Conservation (phyloP, 495 filamentous ascomycete genomes). For the Tuber umbilicatum region DNA sequence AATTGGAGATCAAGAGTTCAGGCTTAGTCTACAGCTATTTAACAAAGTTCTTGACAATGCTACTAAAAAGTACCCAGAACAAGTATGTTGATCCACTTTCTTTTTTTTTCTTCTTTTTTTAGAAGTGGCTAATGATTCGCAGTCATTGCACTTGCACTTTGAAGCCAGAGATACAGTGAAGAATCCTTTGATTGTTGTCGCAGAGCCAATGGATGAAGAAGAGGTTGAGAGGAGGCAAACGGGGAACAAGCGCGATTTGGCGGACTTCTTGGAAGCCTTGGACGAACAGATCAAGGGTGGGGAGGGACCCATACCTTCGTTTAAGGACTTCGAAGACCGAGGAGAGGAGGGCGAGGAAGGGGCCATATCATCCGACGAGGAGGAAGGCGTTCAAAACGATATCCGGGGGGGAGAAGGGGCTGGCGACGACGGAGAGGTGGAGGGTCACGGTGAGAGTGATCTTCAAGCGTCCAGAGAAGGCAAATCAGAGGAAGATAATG, state of each 20-base stretch:
- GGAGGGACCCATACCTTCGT: conserved; percentile 12
- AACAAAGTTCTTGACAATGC: conserved; percentile 70
- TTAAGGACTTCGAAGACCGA: conserved; percentile 23
- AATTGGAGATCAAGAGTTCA: conserved; percentile 85
- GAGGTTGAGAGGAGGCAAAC: conserved; percentile 69
- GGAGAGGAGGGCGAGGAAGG: conserved; percentile 34
- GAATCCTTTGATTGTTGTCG: conserved; percentile 82
- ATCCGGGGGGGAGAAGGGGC: conserved; percentile 31
- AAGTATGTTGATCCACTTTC: too few relatives aligned
- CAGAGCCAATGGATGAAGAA: conserved; percentile 68
- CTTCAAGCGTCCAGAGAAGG: conserved; percentile 32
- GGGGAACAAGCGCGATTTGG: conserved; percentile 54
- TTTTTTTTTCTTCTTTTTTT: neutral
- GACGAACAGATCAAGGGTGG: conserved; percentile 17
- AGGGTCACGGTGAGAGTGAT: conserved; percentile 30
- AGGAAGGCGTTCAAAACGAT: conserved; percentile 32
- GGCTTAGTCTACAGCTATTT: conserved; percentile 65
- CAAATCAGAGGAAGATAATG: conserved; percentile 30
- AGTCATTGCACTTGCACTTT: conserved; percentile 77
- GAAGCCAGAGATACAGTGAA: conserved; percentile 59
- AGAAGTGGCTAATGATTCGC: conserved; percentile 34
- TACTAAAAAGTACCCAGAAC: conserved; percentile 61
- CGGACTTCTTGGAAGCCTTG: conserved; percentile 51
- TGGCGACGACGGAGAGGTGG: conserved; percentile 32
- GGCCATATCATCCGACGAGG: neutral